phyloP scores from a whole-genome alignment of 768 basidiomycete genomes.

The Serendipita indica region DNA sequence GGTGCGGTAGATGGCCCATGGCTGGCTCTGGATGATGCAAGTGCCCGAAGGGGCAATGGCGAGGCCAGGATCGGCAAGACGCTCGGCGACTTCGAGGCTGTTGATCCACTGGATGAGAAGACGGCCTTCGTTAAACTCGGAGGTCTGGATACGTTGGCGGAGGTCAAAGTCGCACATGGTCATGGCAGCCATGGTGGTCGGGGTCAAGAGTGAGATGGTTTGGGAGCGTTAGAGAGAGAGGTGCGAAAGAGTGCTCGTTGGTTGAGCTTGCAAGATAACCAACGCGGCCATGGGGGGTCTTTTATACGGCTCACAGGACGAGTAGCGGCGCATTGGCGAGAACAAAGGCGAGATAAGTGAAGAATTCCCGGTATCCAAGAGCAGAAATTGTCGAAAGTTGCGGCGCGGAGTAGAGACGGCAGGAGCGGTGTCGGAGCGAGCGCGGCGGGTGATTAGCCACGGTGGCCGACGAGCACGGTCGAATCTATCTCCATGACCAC shows the following conservation, averaged over 20 bases:
- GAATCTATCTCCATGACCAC: too few species aligned
- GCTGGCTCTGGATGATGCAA: background rate
- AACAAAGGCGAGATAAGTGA: too few species aligned
- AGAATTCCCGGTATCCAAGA: too few species aligned
- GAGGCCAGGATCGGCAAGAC: slow-evolving; percentile 5
- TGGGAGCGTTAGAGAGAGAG: background rate
- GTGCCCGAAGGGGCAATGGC: slow-evolving; percentile 1
- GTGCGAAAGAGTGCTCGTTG: background rate
- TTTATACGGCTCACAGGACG: background rate
- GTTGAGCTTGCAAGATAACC: background rate
- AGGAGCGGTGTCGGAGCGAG: too few species aligned
- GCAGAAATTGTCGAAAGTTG: too few species aligned
- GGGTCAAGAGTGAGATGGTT: background rate
- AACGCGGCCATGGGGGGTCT: background rate
- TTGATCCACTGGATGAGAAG: slow-evolving; percentile 7
- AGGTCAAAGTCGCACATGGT: slow-evolving; percentile 1
- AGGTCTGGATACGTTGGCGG: slow-evolving; percentile 6
- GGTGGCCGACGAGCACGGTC: too few species aligned
- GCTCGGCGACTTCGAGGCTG: slow-evolving; percentile 5
- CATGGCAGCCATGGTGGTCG: background rate
- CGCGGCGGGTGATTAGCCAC: too few species aligned
- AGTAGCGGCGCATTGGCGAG: too few species aligned
- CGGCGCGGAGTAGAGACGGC: too few species aligned
- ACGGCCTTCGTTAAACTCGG: background rate
- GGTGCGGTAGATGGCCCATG: slow-evolving; percentile 4